Conservation (phyloP, 441 rosid species). For the Arabidopsis lyrata region DNA sequence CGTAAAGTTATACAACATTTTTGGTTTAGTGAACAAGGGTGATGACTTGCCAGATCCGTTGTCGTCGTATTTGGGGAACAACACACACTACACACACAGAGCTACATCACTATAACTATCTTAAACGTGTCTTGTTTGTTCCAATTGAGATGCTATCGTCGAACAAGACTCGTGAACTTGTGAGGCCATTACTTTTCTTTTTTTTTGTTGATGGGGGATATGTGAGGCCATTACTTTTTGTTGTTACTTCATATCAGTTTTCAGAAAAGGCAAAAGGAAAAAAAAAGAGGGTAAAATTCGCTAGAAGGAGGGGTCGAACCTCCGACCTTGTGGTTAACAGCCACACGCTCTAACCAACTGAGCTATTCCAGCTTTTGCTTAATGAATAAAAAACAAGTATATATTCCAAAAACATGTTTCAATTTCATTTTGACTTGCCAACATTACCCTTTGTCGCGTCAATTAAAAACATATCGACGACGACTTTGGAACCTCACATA, state of each 20-base stretch:
- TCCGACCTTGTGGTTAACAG: slow-evolving; percentile 99
- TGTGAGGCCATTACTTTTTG: too few species aligned
- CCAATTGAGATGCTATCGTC: background rate
- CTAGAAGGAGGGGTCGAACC: slow-evolving; percentile 95
- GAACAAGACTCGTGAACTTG: background rate
- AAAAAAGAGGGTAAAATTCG: slow-evolving; percentile 36
- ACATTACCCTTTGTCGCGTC: too few species aligned
- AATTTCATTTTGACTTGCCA: background rate
- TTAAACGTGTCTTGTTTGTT: background rate
- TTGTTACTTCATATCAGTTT: too few species aligned
- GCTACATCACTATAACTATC: background rate
- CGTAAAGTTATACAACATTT: too few species aligned
- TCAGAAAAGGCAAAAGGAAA: background rate
- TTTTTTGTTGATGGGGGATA: too few species aligned
- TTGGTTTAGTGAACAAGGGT: background rate
- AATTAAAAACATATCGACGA: too few species aligned
- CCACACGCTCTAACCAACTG: slow-evolving; percentile 98
- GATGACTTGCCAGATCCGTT: background rate
- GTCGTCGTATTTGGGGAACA: background rate
- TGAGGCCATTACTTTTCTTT: background rate
- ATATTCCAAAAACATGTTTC: too few species aligned
- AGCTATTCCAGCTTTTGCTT: slow-evolving; percentile 82
- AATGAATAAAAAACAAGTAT: too few species aligned
- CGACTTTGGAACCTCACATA: too few species aligned
- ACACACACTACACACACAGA: background rate